phyloP scores from a whole-genome alignment of 208 protist genomes.

The Crithidia sp. region DNA sequence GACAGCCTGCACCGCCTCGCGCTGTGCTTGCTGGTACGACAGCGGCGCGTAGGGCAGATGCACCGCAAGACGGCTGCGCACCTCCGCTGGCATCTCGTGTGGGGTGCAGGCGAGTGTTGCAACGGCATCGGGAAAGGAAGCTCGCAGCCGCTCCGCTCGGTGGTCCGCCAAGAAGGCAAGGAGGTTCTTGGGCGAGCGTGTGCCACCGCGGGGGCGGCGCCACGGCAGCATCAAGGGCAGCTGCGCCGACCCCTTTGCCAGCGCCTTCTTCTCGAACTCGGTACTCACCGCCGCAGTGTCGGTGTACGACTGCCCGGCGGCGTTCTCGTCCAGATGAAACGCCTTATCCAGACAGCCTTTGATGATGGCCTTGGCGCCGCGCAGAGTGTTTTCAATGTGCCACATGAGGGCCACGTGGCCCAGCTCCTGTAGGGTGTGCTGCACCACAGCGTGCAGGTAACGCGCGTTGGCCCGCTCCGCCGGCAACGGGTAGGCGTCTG shows the following conservation, averaged over 20 bases:
- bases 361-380: conserved; percentile 31
- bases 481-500: conserved; percentile 30
- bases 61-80: no score
- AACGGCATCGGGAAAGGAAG: no score
- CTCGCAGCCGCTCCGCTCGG: no score
- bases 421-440: conserved; percentile 80
- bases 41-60: no score
- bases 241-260: conserved; percentile 39
- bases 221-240: conserved; percentile 44
- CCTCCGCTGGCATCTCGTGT: no score
- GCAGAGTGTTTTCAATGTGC: conserved; percentile 60
- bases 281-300: not conserved
- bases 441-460: conserved; percentile 59
- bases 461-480: conserved; percentile 29
- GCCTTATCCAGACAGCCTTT: conserved; percentile 9
- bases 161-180: no score
- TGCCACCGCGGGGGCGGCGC: conserved; percentile 3
- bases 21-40: no score
- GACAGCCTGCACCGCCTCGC: no score
- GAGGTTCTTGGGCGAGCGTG: no score
- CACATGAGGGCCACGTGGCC: conserved; percentile 83
- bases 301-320: no score
- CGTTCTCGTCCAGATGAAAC: not conserved
- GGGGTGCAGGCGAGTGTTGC: no score
- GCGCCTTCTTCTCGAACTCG: conserved; percentile 15